Evolutionary conservation across 306 rosid genomes (phyloP).

Genomic region (Citrullus amarus): DNA sequence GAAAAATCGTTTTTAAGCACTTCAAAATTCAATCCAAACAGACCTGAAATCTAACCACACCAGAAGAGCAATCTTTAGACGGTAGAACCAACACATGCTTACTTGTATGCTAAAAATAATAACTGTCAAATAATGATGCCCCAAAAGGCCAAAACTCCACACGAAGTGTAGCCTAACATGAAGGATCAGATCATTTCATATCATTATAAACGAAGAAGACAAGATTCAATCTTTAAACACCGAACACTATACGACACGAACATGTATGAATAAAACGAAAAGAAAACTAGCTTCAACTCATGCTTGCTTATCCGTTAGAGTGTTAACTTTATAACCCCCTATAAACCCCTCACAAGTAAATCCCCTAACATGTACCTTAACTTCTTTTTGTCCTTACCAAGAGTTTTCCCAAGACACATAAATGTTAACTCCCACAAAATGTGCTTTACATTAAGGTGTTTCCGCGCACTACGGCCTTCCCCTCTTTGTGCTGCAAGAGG

Average conservation of each 20-base stretch:
- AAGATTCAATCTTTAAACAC: background rate
- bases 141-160: background rate
- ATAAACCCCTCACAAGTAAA: background rate
- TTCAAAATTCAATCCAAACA: too few species aligned
- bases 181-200: background rate
- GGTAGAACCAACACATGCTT: background rate
- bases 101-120: background rate
- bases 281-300: background rate
- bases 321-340: background rate
- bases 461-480: constrained; percentile 19
- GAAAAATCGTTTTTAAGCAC: too few species aligned
- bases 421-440: constrained; percentile 10
- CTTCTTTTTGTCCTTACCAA: constrained; percentile 2
- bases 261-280: background rate
- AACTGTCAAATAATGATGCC: background rate
- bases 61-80: background rate
- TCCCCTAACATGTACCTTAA: constrained; percentile 12
- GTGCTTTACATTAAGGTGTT: background rate
- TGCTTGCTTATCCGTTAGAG: constrained; percentile 2
- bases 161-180: background rate
- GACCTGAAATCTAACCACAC: too few species aligned
- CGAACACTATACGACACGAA: background rate
- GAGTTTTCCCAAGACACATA: background rate
- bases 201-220: background rate
- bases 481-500: constrained; percentile 37